Evolutionary conservation across 495 filamentous ascomycete species (phyloP), one percentile per base, ranked within the genome.

Genomic region (Hypoxylon crocopeplum): DNA sequence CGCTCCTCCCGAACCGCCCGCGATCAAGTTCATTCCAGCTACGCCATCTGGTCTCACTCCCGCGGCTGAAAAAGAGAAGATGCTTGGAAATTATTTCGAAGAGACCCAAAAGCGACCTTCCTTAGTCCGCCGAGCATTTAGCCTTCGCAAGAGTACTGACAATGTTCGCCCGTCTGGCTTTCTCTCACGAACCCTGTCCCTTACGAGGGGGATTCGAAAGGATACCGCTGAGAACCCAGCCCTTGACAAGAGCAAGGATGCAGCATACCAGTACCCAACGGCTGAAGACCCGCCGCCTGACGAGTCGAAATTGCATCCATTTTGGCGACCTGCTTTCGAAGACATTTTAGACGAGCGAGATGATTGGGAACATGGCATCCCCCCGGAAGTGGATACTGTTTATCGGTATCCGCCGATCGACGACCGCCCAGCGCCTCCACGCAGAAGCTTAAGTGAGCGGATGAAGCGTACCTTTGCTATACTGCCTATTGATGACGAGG

Each of bases 261-360:
- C 62, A 16, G 59, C 46, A 17, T 15, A 30, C 16, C 61, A 72
- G 11, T 75, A 75, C 52, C 74, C 75, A 0, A 74, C 75, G 6
- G 62, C 71, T 1, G 75, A 76, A 24, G 73, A 77, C 27, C 50
- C 58, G 27, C 79, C 76, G 11, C 42, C 70, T 1, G 81, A 84
- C 44, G 77, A 81, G 29, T 80, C 78, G 44, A 84, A 81, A 40
- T 76, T 93, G 4, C 88, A 94, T 65, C 90, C 91, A 1, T 88
- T 88, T 71, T 96, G 92, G 92, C 82, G 85, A 20, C 90, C 92
- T 3, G 41, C 84, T 19, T 90, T 89, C 68, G 88, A 84, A 79
- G 86, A 89, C 22, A 84, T 87, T 50, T 73, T 81, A 5, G 79
- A 81, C 27, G 77, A 77, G 8, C 72, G 79, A 22, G 72, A 76